Evolutionary conservation across 257 asterid genomes (phyloP), one percentile per base, ranked within the genome.

Genomic region (Gentiana macrophylla): DNA sequence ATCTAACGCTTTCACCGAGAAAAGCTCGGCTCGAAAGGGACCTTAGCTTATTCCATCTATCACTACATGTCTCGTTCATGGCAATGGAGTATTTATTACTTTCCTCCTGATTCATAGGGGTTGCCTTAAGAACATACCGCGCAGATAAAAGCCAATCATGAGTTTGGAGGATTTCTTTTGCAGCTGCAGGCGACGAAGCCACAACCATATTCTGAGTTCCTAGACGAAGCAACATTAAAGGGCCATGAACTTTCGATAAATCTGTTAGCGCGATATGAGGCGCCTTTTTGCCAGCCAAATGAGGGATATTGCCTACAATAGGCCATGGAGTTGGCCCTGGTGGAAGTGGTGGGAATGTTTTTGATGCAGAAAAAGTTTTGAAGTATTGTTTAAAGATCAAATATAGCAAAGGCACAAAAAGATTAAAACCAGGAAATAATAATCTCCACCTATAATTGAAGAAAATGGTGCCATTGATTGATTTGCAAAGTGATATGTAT

Each of bases 311-410:
- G 24, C 24, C 24, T 9, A 75, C 1, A 62, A 75, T 35, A 13
- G 81, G 79, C 77, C 79, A 72, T 59, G 77, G 66, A n/a, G 52
- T 58, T 60, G 82, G 85, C 35, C 81, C 77, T 8, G 85, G 76
- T 12, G 85, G 85, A 41, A 79, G 79, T n/a, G 62, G 65, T 11
- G 61, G 66, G n/a, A 5, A 32, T 7, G 51, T 34, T 53, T 62
- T 58, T 12, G 24, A 0, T 9, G 37, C 24, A 37, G 37, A 32
- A 53, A 50, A 62, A 62, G 46, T 50, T 6, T 52, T 66, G 11
- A 12, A 47, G 62, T 52, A 44, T 12, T 15, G 24, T 13, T 62
- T 66, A 62, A 61, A 51, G 13, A 32, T 5, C 4, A 72, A 11
- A 2, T 12, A 9, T 3, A 47, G 11, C 4, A 47, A 43, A 10